A percentile compares a stretch with the other conserved stretches of the same genome.
Conservation (phyloP, 2,329 filamentous ascomycete genomes). For the Fusarium anguioides region DNA sequence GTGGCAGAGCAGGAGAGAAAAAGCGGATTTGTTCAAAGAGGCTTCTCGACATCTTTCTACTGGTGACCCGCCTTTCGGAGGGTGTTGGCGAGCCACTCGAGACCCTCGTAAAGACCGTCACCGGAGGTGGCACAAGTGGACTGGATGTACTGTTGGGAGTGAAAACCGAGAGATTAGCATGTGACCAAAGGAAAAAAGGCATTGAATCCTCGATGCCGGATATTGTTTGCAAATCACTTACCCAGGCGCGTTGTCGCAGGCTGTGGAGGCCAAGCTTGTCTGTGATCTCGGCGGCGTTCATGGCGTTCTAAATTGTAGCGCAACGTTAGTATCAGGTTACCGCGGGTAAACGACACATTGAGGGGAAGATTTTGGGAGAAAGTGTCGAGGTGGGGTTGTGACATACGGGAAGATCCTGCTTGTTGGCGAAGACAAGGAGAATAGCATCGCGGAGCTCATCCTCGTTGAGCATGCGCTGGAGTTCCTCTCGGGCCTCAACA, state of each 20-base stretch:
- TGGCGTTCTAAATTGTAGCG: slow-evolving; percentile 79
- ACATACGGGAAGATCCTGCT: slow-evolving; percentile 98
- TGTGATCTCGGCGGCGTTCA: slow-evolving; percentile 99
- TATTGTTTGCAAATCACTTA: slow-evolving; percentile 65
- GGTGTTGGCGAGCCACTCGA: slow-evolving; percentile 89
- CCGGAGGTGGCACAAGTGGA: slow-evolving; percentile 98
- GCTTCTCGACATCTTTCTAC: slow-evolving; percentile 59
- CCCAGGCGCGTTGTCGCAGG: slow-evolving; percentile 98
- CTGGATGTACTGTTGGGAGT: slow-evolving; percentile 87
- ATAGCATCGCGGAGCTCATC: slow-evolving; percentile 98
- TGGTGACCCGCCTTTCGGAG: slow-evolving; percentile 79
- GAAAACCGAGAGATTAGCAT: slow-evolving; percentile 40
- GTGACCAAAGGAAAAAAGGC: neutral
- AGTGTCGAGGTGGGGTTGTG: slow-evolving; percentile 34
- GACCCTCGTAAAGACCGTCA: slow-evolving; percentile 99
- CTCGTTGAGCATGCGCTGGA: slow-evolving; percentile 98
- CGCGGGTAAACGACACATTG: slow-evolving; percentile 4
- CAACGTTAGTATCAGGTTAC: slow-evolving; percentile 32
- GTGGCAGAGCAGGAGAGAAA: slow-evolving; percentile 54
- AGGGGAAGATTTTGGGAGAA: slow-evolving; percentile 14
- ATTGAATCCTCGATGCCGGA: neutral
- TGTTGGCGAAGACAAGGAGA: slow-evolving; percentile 98
- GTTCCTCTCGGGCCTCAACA: slow-evolving; percentile 94
- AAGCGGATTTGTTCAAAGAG: slow-evolving; percentile 48
- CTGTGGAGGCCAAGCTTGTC: slow-evolving; percentile 99